A percentile compares a stretch with the other conserved stretches of the same genome.
phyloP scores from a whole-genome alignment of 2,329 filamentous ascomycete genomes.

The Colletotrichum sidae region DNA sequence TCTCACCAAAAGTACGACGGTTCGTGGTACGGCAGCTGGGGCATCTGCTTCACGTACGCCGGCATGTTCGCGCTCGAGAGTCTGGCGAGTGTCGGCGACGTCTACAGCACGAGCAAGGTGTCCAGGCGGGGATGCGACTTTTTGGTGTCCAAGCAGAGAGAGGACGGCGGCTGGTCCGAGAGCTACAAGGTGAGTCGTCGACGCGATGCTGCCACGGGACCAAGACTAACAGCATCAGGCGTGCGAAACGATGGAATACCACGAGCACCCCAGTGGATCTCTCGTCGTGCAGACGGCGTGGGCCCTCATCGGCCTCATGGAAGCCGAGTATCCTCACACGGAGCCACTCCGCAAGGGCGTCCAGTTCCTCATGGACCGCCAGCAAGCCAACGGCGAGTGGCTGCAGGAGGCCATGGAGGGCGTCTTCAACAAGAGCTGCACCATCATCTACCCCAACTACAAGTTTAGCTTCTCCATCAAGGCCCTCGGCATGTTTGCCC shows the following conservation, averaged over 20 bases:
- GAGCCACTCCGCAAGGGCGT: conserved; percentile 80
- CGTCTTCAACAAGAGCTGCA: conserved; percentile 98
- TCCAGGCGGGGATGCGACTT: conserved; percentile 86
- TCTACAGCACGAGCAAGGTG: conserved; percentile 77
- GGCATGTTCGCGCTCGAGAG: conserved; percentile 96
- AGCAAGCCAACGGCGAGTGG: conserved; percentile 94
- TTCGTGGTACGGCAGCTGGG: conserved; percentile 98
- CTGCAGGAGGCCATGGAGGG: conserved; percentile 95
- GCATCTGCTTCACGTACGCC: conserved; percentile 97
- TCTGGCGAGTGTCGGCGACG: conserved; percentile 83
- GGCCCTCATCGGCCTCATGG: conserved; percentile 84
- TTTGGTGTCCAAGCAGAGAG: conserved; percentile 83
- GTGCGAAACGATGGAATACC: conserved; percentile 81
- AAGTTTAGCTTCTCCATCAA: conserved; percentile 97
- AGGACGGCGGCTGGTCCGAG: conserved; percentile 96
- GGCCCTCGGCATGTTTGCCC: conserved; percentile 89
- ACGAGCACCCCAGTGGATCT: conserved; percentile 78
- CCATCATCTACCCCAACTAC: conserved; percentile 99
- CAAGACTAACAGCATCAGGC: conserved; percentile 57
- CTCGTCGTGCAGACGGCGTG: conserved; percentile 97
- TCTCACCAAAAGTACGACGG: conserved; percentile 81
- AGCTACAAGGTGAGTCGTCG: conserved; percentile 75
- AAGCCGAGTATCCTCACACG: conserved; percentile 83
- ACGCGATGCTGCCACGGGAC: not conserved
- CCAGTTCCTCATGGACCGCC: conserved; percentile 84